Base-by-base conservation (phyloP, 1,139 yeast species). In the Zygosaccharomyces pseudobailii region DNA sequence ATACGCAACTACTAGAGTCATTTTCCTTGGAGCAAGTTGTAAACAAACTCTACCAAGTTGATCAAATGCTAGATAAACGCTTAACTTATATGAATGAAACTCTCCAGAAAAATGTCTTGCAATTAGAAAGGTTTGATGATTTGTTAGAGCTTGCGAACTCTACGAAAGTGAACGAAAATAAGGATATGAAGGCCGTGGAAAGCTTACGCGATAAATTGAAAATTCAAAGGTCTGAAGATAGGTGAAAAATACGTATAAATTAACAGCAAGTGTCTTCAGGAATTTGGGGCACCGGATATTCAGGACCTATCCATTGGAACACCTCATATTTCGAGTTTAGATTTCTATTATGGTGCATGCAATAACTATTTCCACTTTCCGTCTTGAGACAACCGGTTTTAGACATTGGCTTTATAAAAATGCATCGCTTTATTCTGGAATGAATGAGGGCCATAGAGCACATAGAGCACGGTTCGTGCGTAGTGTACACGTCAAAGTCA, bases 401-500 rank as follows among this genome's bases (percentile, higher is more conserved):
- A 0, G 62, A 55, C 52, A 75, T 72, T 6, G 74, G 66, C 40
- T 72, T 68, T 22, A 87, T 55, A 62, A 83, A 92, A 1, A 87
- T 71, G 34, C 92, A 69, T 47, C 89, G 71, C 10, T 80, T 75
- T 1, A 94, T 76, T 41, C 99, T 73, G 0, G 97, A 90, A 65
- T 94, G 98, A 8, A 90, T 84, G 32, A 94, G 71, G 0, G 97
- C 98, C 99, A 94, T 94, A 6, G 87, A 71, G 61, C 99, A 94
- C 97, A 92, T 94, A 0, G 87, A 78, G 63, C 98, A 94, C 0
- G 98, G 99, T 63, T 94, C 98, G 62, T 89, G 96, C 0, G 96
- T 85, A 1, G 94, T 85, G 61, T 87, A 89, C 0, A 92, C 89
- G 51, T 86, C 82, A 54, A 82, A 75, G 48, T 81, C 78, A 39